A percentile compares a stretch with the other conserved stretches of the same genome.
phyloP scores from a whole-genome alignment of 1,284 basidiomycete genomes.

The Sanghuangporus sanghuang region DNA sequence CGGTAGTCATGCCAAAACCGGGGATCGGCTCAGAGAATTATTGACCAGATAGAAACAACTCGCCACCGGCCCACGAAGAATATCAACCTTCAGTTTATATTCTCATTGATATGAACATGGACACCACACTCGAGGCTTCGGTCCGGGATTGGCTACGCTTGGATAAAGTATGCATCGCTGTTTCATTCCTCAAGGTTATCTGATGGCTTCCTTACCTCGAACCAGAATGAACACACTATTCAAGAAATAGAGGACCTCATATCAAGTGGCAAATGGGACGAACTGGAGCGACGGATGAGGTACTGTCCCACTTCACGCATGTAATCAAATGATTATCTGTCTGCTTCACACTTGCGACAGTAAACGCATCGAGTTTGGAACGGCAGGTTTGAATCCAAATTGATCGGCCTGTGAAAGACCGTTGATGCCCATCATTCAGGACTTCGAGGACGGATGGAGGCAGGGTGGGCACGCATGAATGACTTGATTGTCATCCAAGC shows the following conservation, averaged over 20 bases:
- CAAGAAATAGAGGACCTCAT: constrained; percentile 49
- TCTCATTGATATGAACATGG: constrained; percentile 4
- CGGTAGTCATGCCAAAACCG: neutral
- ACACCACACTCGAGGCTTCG: constrained; percentile 34
- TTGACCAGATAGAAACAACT: neutral
- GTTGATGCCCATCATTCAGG: constrained; percentile 37
- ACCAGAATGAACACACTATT: constrained; percentile 50
- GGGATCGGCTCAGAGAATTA: neutral
- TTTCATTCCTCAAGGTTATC: neutral
- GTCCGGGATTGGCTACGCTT: constrained; percentile 53
- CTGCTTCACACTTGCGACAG: constrained; percentile 29
- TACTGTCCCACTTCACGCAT: constrained; percentile 21
- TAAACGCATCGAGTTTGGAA: constrained; percentile 77
- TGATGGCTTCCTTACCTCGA: neutral
- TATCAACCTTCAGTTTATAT: neutral
- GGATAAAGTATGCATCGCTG: constrained; percentile 38
- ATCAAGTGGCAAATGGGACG: constrained; percentile 36
- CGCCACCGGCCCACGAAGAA: neutral
- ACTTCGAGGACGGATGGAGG: constrained; percentile 77
- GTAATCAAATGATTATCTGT: neutral
- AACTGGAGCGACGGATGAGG: constrained; percentile 59
- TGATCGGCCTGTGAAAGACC: neutral
- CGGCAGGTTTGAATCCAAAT: constrained; percentile 53
- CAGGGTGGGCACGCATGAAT: constrained; percentile 84
- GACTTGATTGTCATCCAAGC: constrained; percentile 79